Base-by-base conservation (phyloP, 106 monocot species). In the Allium fistulosum region DNA sequence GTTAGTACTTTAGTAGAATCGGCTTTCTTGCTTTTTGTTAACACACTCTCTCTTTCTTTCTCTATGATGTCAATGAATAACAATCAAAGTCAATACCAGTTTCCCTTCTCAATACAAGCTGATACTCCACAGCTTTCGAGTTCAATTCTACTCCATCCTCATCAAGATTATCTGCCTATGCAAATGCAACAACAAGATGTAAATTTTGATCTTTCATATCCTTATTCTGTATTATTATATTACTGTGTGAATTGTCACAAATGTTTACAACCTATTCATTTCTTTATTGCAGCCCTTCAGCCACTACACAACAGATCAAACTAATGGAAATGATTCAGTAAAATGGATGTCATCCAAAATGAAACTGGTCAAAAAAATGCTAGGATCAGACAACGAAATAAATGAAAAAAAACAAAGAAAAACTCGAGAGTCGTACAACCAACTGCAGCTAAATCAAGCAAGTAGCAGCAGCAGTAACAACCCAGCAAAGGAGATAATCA, bases 281-380 rank as follows among this genome's bases (percentile, higher is more conserved):
- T 48, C 15, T 48, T 65, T 46, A 7, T 18, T 37, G 37, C 46
- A 37, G 62, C 9, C 64, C 8, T 49, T 26, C 17, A 63, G 15
- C 15, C 63, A 48, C 16, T 18, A 17, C 18, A 49, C 11, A 49
- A 16, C 46, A 48, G 17, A 65, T 14, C 65, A 65, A 48, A 49
- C 17, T 65, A 49, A 26, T 17, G 48, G 9, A 49, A 65, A 49
- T 2, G 53, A 55, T 45, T 52, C 72, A 17, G 45, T 11, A 9
- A 61, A 71, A 59, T 71, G 71, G 71, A 51, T 61, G 71, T 71
- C 70, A 11, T 71, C 70, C 46, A 61, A 72, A 62, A 72, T 72
- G 71, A 7, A 62, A n/a, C 56, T 62, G 50, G 62, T 71, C 51
- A 71, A 11, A 46, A 72, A 72, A 17, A 72, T 72, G 73, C 53